Percentiles rank a stretch among this genome's conserved stretches.
Evolutionary conservation across 116 monocot species (phyloP).

Genomic region (Posidonia oceanica): DNA sequence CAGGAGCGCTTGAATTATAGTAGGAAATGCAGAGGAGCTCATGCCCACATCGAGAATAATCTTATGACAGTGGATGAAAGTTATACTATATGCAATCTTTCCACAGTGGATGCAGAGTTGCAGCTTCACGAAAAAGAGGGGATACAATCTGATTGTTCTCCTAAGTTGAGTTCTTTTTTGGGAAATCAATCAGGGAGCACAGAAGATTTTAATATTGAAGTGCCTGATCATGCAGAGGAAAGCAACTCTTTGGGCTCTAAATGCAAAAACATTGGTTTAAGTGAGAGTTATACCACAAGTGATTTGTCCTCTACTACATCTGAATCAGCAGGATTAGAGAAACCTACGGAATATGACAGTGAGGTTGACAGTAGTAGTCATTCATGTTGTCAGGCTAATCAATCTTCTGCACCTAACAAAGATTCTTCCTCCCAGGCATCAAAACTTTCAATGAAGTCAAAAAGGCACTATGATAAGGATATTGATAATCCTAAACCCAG

Average conservation of each 20-base stretch:
- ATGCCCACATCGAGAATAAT: constrained; percentile 7
- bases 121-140: constrained; percentile 15
- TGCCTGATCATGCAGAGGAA: constrained; percentile 2
- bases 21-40: constrained; percentile 42
- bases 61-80: constrained; percentile 42
- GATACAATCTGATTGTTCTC: constrained; percentile 15
- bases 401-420: constrained; percentile 13
- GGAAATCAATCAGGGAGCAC: constrained; percentile 9
- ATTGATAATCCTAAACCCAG: constrained; percentile 73
- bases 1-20: constrained; percentile 68
- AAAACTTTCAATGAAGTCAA: constrained; percentile 33
- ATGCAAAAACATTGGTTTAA: neutral
- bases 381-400: constrained; percentile 4
- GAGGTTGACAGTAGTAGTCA: constrained; percentile 17
- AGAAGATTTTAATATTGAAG: constrained; percentile 10
- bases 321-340: constrained; percentile 17
- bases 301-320: constrained; percentile 17
- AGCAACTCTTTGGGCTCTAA: neutral
- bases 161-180: constrained; percentile 11
- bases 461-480: constrained; percentile 75
- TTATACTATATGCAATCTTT: constrained; percentile 10
- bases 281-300: constrained; percentile 9
- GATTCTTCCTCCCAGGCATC: constrained; percentile 24
- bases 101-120: constrained; percentile 14
- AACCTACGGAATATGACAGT: constrained; percentile 20